These are phyloP conservation scores for Calonectria leucothoes DNA, from an alignment of 2,329 filamentous ascomycete species.

Conservation along the genomic window DNA sequence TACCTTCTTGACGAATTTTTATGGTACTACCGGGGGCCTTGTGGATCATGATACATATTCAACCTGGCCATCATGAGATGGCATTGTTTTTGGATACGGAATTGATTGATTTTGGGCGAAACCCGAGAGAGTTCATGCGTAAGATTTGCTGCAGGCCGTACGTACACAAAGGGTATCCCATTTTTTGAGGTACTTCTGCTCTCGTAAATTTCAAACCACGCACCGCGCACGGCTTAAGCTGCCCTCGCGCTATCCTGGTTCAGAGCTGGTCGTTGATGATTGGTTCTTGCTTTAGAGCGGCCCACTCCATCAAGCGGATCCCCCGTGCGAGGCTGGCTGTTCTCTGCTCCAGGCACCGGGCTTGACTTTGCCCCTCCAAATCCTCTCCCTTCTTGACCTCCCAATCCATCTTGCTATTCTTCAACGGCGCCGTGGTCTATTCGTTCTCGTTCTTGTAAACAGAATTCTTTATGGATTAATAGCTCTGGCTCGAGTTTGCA, in stretches of 20 bases:
- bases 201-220: constrained; percentile 5
- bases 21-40: constrained; percentile 16
- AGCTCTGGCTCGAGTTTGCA: background rate
- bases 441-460: background rate
- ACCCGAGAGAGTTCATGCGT: background rate
- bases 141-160: background rate
- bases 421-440: background rate
- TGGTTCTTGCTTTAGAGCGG: background rate
- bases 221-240: background rate
- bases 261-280: background rate
- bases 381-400: constrained; percentile 27
- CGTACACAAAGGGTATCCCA: background rate
- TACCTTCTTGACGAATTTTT: constrained; percentile 9
- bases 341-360: constrained; percentile 26
- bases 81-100: background rate
- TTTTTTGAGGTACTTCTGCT: background rate
- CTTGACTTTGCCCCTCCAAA: constrained; percentile 37
- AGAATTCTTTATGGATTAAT: background rate
- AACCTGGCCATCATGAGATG: constrained; percentile 11
- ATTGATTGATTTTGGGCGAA: background rate
- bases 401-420: background rate
- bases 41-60: constrained; percentile 11
- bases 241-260: background rate
- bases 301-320: background rate
- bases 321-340: constrained; percentile 35